Evolutionary conservation across 345 rosid genomes (phyloP), one percentile per base, ranked within the genome.

Genomic region (Salix koriyanagi): DNA sequence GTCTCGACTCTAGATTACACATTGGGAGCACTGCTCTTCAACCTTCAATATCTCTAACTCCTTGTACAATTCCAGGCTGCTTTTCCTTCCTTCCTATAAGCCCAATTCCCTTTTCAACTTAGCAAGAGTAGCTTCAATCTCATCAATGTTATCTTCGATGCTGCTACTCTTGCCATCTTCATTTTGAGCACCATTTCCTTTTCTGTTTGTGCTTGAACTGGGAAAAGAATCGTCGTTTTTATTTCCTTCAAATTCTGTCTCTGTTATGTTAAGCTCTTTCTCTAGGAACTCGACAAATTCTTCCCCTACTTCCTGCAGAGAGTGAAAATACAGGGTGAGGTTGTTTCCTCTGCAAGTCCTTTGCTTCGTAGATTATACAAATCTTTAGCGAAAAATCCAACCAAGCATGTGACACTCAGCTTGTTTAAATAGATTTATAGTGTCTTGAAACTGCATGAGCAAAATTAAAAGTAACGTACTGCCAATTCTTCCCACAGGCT

Each of bases 401-500:
- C 5, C 50, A 46, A 12, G 50, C 50, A 46, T 46, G 50, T 46
- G 50, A 46, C 18, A 46, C 16, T 14, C 14, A 46, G 50, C 50
- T 46, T 46, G 50, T 46, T 46, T 2, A 46, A 46, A 46, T 13
- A 46, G 50, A 46, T 46, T 12, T 46, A 46, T 46, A 12, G 50
- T 14, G 50, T 46, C 50, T 46, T 46, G 18, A 46, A 46, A 13
- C 16, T 46, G 50, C 50, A 46, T 12, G 50, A 12, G 50, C 18
- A 46, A 46, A 46, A 46, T 46, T 46, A 46, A 67, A 75, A 65
- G 74, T 67, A 37, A 7, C 94, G 72, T 87, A 93, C 98, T 77
- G 91, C 86, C 72, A 95, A 77, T 84, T 95, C 99, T 80, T 95
- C 99, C 99, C 99, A 95, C 30, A 95, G 91, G 87, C 97, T 90